Conservation (phyloP, 139 green algal species). For the Pseudopediastrum boryanum region DNA sequence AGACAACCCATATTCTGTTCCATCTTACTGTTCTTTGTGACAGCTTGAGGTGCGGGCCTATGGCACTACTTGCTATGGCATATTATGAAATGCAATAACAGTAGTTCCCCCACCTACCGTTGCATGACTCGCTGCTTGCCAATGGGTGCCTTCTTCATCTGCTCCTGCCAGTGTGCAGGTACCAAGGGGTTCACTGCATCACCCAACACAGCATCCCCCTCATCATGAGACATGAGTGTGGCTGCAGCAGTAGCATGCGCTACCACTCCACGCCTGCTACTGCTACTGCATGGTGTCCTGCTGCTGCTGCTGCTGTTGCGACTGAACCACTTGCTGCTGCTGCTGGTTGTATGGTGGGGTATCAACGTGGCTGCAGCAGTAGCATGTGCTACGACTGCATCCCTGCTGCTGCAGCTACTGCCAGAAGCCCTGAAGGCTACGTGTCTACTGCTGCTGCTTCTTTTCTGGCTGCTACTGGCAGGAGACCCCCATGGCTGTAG, state of each 20-base stretch:
- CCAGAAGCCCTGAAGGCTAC: too few relatives aligned
- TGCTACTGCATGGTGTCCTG: not conserved
- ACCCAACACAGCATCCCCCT: not conserved
- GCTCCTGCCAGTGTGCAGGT: constrained; percentile 55
- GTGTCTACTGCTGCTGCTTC: not conserved
- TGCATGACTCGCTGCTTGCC: constrained; percentile 44
- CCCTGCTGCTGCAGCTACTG: not conserved
- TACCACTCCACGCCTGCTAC: not conserved
- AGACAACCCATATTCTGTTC: too few relatives aligned
- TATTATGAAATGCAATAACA: too few relatives aligned
- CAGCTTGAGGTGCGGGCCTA: too few relatives aligned
- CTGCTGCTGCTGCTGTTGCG: not conserved
- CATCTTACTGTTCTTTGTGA: too few relatives aligned
- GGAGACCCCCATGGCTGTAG: too few relatives aligned
- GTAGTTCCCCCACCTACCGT: constrained; percentile 12
- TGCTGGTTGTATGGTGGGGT: not conserved
- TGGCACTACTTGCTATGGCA: too few relatives aligned
- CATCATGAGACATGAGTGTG: constrained; percentile 8
- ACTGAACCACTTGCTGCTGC: too few relatives aligned
- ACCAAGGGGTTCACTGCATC: constrained; percentile 18
- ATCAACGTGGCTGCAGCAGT: constrained; percentile 11
- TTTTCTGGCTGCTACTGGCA: constrained; percentile 3
- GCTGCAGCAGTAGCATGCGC: constrained; percentile 5
- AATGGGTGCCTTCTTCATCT: constrained; percentile 48
- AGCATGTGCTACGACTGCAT: not conserved